phyloP scores from a whole-genome alignment of 2,329 filamentous ascomycete genomes.

The Diaporthe amygdali region DNA sequence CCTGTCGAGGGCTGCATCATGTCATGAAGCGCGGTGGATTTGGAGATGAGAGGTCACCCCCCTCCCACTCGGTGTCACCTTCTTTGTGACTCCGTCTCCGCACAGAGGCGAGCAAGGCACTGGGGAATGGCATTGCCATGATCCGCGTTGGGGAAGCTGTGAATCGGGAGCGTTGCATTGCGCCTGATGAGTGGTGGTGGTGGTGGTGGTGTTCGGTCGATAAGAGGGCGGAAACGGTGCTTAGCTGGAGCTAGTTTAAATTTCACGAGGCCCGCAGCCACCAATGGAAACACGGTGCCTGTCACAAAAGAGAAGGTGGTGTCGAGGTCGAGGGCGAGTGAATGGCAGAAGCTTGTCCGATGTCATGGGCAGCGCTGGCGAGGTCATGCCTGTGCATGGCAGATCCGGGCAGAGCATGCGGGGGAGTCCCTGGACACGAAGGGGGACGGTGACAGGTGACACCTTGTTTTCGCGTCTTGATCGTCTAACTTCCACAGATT shows the following conservation, averaged over 20 bases:
- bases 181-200: neutral
- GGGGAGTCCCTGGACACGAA: neutral
- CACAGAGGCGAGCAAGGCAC: neutral
- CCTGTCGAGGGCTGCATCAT: neutral
- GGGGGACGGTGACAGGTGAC: neutral
- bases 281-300: slow-evolving; percentile 6
- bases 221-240: slow-evolving; percentile 8
- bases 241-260: slow-evolving; percentile 1
- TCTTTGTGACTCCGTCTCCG: neutral
- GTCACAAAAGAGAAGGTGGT: slow-evolving; percentile 13
- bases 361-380: neutral
- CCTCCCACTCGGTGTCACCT: neutral
- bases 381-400: neutral
- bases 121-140: neutral
- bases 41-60: neutral
- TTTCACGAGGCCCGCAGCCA: neutral
- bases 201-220: neutral
- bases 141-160: slow-evolving; percentile 9
- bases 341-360: neutral
- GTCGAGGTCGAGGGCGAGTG: neutral
- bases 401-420: neutral
- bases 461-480: neutral
- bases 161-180: neutral
- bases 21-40: neutral
- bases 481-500: neutral